A percentile compares a stretch with the other conserved stretches of the same genome.
These are phyloP conservation scores for Crithidia expoeki DNA, from an alignment of 208 protist species.

Conservation along the genomic window DNA sequence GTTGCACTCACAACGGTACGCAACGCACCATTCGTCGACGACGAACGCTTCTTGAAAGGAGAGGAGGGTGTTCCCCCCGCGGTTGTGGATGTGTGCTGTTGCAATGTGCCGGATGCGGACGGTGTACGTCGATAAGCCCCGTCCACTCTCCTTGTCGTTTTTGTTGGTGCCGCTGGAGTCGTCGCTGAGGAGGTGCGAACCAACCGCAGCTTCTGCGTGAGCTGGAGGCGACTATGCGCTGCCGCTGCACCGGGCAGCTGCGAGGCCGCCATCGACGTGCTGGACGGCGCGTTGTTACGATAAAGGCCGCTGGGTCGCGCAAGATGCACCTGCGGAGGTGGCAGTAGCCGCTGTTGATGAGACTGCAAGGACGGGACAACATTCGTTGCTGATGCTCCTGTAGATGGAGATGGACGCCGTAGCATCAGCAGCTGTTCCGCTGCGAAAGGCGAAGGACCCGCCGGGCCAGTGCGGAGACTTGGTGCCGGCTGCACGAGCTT, in stretches of 20 bases:
- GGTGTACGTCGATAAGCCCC: constrained; percentile 9
- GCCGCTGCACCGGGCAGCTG: constrained; percentile 27
- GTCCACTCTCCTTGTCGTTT: neutral
- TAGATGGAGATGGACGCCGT: constrained; percentile 6
- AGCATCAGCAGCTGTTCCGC: constrained; percentile 29
- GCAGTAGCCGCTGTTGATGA: constrained; percentile 7
- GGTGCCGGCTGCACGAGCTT: constrained; percentile 17
- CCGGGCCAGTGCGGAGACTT: constrained; percentile 8
- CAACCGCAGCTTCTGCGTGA: constrained; percentile 7
- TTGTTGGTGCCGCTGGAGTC: too few species aligned
- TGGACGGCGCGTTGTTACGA: neutral
- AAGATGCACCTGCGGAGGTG: constrained; percentile 25
- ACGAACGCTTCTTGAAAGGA: constrained; percentile 12
- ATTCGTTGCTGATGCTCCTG: neutral
- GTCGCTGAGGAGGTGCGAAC: constrained; percentile 15
- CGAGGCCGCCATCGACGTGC: constrained; percentile 28
- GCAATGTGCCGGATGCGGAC: neutral
- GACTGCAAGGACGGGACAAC: too few species aligned
- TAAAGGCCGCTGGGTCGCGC: constrained; percentile 16
- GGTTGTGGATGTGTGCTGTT: neutral
- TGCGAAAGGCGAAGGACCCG: constrained; percentile 22
- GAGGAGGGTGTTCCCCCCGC: neutral
- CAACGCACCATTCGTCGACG: neutral
- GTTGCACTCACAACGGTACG: neutral
- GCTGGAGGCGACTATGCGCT: constrained; percentile 21